Evolutionary conservation across 192 early-diverging fungal genomes (phyloP).

Genomic region (Coemansia sp.): DNA sequence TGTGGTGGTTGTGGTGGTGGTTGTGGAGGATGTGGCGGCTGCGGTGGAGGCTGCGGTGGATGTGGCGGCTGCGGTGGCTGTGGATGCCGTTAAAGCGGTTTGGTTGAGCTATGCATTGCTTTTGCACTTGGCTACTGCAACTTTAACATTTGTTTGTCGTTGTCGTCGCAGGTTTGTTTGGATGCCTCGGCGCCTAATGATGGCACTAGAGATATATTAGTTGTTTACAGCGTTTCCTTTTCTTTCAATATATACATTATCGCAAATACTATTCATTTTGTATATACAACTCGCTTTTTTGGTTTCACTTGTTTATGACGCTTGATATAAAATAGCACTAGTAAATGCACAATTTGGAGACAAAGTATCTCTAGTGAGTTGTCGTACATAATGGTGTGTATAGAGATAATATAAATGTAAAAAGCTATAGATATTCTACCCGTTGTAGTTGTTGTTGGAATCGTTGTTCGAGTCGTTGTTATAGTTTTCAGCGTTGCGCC

Average conservation of each 20-base stretch:
- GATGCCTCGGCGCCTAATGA: background rate
- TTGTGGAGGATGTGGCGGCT: constrained; percentile 17
- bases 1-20: constrained; percentile 15
- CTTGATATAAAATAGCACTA: too few relatives aligned
- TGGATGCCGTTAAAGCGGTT: constrained; percentile 24
- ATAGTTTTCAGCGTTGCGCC: background rate
- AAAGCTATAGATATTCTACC: background rate
- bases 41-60: constrained; percentile 26
- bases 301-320: too few relatives aligned
- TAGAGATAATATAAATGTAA: background rate
- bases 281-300: background rate
- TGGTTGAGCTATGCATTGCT: background rate
- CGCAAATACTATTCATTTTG: background rate
- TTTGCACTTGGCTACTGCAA: background rate
- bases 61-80: constrained; percentile 25
- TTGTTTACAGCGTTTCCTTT: background rate
- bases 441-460: background rate
- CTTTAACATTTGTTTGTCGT: background rate
- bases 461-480: background rate
- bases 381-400: background rate
- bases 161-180: background rate
- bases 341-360: background rate
- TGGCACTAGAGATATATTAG: background rate
- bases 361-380: background rate
- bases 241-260: background rate